These are phyloP conservation scores for Colletotrichum somersetense DNA, from an alignment of 2,329 filamentous ascomycete genomes.

Conservation along the genomic window DNA sequence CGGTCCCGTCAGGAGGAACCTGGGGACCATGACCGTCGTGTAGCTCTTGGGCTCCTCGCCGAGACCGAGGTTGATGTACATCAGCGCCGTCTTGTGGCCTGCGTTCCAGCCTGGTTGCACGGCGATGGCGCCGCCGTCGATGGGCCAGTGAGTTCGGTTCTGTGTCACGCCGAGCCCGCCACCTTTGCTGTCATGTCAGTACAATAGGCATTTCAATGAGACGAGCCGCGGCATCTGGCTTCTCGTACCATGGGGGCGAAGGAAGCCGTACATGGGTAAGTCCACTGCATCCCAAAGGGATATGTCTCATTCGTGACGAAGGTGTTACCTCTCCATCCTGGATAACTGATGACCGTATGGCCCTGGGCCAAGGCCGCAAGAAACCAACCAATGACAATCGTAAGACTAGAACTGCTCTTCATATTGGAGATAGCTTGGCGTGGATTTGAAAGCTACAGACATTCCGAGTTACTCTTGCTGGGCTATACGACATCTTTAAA, in stretches of 20 bases:
- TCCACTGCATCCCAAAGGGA: conserved; percentile 77
- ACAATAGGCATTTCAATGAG: not conserved
- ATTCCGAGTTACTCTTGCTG: not conserved
- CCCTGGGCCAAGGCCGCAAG: conserved; percentile 9
- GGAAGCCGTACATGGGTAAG: conserved; percentile 72
- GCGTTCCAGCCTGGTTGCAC: conserved; percentile 81
- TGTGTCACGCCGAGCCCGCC: conserved; percentile 75
- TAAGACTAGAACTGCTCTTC: not conserved
- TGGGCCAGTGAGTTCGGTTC: conserved; percentile 79
- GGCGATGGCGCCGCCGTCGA: conserved; percentile 73
- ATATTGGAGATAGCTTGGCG: not conserved
- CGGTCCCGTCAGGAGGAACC: conserved; percentile 75
- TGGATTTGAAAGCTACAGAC: not conserved
- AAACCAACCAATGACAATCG: not conserved
- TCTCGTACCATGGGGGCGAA: too few species aligned
- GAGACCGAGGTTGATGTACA: conserved; percentile 80
- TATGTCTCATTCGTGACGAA: conserved; percentile 71
- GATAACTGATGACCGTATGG: conserved; percentile 74
- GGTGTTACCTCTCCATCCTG: conserved; percentile 75
- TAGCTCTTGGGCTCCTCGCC: conserved; percentile 74
- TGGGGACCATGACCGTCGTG: conserved; percentile 73
- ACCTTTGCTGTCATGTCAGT: conserved; percentile 58
- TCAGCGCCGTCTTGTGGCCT: conserved; percentile 73
- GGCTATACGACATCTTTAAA: not conserved
- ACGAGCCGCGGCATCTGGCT: not conserved